A percentile compares a stretch with the other conserved stretches of the same genome.
Conservation (phyloP, 495 filamentous ascomycete species). For the Xylaria bambusicola region DNA sequence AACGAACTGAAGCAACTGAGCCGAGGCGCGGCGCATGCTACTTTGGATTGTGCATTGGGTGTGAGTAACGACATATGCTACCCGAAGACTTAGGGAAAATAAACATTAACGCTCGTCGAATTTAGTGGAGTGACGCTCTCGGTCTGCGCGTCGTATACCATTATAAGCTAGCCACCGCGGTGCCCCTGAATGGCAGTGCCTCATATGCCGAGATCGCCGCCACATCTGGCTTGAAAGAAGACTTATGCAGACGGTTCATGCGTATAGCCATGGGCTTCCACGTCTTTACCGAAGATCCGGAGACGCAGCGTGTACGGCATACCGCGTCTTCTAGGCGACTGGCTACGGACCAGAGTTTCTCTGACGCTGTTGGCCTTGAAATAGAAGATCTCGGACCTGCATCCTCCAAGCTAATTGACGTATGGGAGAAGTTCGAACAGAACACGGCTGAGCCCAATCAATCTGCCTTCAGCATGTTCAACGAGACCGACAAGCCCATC, state of each 20-base stretch:
- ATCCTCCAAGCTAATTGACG: conserved; percentile 23
- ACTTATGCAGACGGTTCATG: conserved; percentile 39
- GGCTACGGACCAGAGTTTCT: conserved; percentile 23
- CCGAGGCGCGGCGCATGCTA: conserved; percentile 4
- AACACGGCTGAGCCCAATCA: neutral
- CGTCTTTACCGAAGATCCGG: conserved; percentile 46
- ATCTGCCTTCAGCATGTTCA: conserved; percentile 10
- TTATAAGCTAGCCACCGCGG: neutral
- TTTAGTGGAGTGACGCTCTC: conserved; percentile 9
- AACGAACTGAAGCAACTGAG: conserved; percentile 12
- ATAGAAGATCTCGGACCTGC: conserved; percentile 22
- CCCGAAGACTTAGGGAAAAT: conserved; percentile 4
- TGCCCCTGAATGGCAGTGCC: conserved; percentile 32
- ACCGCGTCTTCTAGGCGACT: conserved; percentile 38
- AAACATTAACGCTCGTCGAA: neutral
- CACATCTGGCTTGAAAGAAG: conserved; percentile 19
- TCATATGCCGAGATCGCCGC: conserved; percentile 36
- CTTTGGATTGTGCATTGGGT: conserved; percentile 7
- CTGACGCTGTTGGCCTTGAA: conserved; percentile 36
- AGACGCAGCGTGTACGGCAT: conserved; percentile 18
- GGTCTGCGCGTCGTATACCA: conserved; percentile 12
- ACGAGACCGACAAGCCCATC: conserved; percentile 5
- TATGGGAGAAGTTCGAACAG: conserved; percentile 17
- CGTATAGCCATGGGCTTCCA: conserved; percentile 49
- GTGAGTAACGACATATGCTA: conserved; percentile 3